These are phyloP conservation scores for Eleusine indica DNA, from an alignment of 176 grass and related monocot species.

Conservation along the genomic window DNA sequence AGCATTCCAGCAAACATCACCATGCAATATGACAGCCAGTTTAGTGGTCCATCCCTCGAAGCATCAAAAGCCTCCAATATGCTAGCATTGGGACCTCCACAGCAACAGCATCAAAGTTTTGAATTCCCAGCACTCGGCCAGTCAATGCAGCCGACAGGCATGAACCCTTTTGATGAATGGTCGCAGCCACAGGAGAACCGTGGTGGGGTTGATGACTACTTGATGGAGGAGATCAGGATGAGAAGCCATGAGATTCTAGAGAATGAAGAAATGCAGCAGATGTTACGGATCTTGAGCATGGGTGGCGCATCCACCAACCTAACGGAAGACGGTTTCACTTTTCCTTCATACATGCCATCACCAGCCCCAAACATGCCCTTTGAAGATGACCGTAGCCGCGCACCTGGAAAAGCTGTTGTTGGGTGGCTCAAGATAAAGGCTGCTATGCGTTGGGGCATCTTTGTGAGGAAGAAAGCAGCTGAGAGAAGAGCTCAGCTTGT, in stretches of 20 bases:
- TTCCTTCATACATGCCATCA: slow-evolving; percentile 54
- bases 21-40: slow-evolving; percentile 61
- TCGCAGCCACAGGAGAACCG: slow-evolving; percentile 43
- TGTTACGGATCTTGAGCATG: slow-evolving; percentile 76
- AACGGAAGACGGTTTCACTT: slow-evolving; percentile 58
- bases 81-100: slow-evolving; percentile 56
- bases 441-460: slow-evolving; percentile 99
- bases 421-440: slow-evolving; percentile 99
- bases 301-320: slow-evolving; percentile 62
- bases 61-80: slow-evolving; percentile 50
- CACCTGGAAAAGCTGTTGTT: slow-evolving; percentile 80
- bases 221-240: slow-evolving; percentile 96
- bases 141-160: slow-evolving; percentile 40
- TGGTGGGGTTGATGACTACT: slow-evolving; percentile 69
- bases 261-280: slow-evolving; percentile 97
- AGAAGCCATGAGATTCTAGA: slow-evolving; percentile 93
- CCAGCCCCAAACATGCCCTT: slow-evolving; percentile 56
- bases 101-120: slow-evolving; percentile 58
- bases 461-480: slow-evolving; percentile 95
- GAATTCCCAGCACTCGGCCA: slow-evolving; percentile 50
- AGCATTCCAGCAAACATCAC: slow-evolving; percentile 26
- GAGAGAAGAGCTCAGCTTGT: slow-evolving; percentile 98
- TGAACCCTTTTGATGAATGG: slow-evolving; percentile 58
- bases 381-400: slow-evolving; percentile 51
- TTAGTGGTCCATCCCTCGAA: slow-evolving; percentile 47